Base-by-base conservation (phyloP, 768 basidiomycete species). In the Tylopilus subfusipes region DNA sequence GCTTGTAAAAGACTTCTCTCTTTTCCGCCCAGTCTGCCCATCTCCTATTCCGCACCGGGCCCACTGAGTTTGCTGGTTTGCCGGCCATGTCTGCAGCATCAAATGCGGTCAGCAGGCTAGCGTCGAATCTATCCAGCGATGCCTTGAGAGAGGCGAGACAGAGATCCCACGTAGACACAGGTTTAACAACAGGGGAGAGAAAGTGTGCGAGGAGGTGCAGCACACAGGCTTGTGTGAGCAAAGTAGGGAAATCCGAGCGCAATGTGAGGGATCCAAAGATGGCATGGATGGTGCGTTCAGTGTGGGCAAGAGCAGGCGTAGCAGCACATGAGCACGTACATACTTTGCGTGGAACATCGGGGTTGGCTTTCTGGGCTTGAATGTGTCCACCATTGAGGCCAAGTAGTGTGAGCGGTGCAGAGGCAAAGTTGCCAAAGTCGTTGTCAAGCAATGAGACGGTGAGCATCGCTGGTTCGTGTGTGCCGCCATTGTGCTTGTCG, bases 21-120 rank as follows among this genome's bases (percentile, higher is more conserved):
- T 96, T 95, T 72, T 99, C 95, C 1, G 90, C 86, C 92, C 96
- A 99, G 86, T 59, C 92, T 87, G 1, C 91, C 91, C 77, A 97
- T 84, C 71, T 96, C 95, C 91, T 91, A 95, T 53, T 92, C 88
- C 12, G 45, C 55, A 19, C 34, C 44, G 1, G 48, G 5, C 1
- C 47, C 52, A 16, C 57, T 24, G 3, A 47, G 33, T 36, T 54
- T 62, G 25, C 42, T 21, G 8, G 5, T 27, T 22, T 19, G 34
- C 1, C 34, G 43, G 7, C 51, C 8, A 82, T 79, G 68, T 97
- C 95, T 0, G 90, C 89, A 18, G 74, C 72, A 65, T 98, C 96
- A 64, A 99, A 99, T 0, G 86, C 88, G 1, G 86, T 81, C n/a
- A 99, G 77, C 13, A 96, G 77, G 25, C 76, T 81, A 13, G 89